Conservation (phyloP, 202 grass and related monocot species). For the Carex arenaria region DNA sequence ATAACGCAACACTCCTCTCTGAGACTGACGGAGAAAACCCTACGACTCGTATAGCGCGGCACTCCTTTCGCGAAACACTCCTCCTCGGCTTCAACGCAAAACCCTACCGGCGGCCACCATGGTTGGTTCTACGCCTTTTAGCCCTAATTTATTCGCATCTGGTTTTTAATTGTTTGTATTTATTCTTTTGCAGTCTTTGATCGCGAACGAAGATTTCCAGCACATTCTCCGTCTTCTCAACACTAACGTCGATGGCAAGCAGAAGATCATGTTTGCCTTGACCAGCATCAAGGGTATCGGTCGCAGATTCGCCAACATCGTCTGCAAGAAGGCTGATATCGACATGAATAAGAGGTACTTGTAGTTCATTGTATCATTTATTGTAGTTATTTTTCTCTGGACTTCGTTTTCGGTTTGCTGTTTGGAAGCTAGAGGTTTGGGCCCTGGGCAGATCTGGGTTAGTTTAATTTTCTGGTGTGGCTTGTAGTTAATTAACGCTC, state of each 20-base stretch:
- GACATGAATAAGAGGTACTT: slow-evolving; percentile 80
- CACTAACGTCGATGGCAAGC: slow-evolving; percentile 86
- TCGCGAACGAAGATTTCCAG: slow-evolving; percentile 80
- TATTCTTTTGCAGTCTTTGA: slow-evolving; percentile 40
- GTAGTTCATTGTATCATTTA: not conserved
- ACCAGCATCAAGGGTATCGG: slow-evolving; percentile 83
- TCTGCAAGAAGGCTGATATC: slow-evolving; percentile 88
- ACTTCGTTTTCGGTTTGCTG: not conserved
- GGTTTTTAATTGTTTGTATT: not conserved
- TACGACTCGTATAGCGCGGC: too few species aligned
- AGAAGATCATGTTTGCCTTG: slow-evolving; percentile 89
- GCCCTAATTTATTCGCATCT: too few species aligned
- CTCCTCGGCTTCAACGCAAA: too few species aligned
- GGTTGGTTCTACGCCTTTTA: too few species aligned
- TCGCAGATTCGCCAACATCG: slow-evolving; percentile 78
- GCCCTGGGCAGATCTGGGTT: not conserved
- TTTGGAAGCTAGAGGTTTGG: not conserved
- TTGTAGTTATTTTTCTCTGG: not conserved
- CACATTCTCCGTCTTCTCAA: slow-evolving; percentile 82
- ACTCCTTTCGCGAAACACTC: too few species aligned
- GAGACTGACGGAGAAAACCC: too few species aligned
- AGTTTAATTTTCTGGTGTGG: not conserved
- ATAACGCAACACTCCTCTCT: too few species aligned
- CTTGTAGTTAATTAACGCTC: not conserved
- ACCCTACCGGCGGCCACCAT: too few species aligned